Evolutionary conservation across 1,284 basidiomycete genomes (phyloP).

Genomic region (Melampsora occidentalis): DNA sequence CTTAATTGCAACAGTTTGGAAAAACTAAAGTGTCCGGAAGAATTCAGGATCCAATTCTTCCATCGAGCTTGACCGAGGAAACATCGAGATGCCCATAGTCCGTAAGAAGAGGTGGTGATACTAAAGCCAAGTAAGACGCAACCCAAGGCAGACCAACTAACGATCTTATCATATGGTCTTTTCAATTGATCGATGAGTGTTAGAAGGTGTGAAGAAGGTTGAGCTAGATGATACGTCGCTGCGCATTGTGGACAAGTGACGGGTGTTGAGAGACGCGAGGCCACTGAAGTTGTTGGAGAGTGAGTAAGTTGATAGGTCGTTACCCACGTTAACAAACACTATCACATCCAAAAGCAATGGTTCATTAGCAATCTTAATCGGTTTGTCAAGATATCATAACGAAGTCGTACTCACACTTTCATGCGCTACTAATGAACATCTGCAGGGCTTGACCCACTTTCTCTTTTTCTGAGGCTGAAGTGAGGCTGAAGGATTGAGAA

Average conservation of each 20-base stretch:
- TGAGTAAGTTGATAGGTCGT: slow-evolving; percentile 41
- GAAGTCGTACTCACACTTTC: slow-evolving; percentile 18
- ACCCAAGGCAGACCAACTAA: slow-evolving; percentile 40
- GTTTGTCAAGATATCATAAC: neutral
- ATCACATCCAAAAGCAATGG: neutral
- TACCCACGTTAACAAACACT: slow-evolving; percentile 43
- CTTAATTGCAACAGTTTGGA: slow-evolving; percentile 34
- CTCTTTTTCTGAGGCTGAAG: neutral
- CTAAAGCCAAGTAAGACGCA: slow-evolving; percentile 17
- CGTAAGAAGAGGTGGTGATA: slow-evolving; percentile 37
- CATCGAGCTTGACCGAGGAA: slow-evolving; percentile 31
- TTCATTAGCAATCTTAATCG: neutral
- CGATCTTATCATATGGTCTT: slow-evolving; percentile 13
- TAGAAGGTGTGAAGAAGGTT: slow-evolving; percentile 23
- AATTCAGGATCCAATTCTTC: slow-evolving; percentile 23
- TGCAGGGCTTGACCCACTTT: slow-evolving; percentile 34
- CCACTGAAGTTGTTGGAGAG: slow-evolving; percentile 15
- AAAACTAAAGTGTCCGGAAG: slow-evolving; percentile 10
- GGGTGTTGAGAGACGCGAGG: slow-evolving; percentile 32
- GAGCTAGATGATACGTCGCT: slow-evolving; percentile 24
- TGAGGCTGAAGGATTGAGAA: neutral
- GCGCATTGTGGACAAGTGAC: slow-evolving; percentile 37
- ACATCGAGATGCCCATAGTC: slow-evolving; percentile 35
- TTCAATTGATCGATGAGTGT: slow-evolving; percentile 26
- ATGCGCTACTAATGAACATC: slow-evolving; percentile 39